Percentiles rank a stretch among this genome's conserved stretches.
These are phyloP conservation scores for Zychaea mexicana DNA, from an alignment of 371 early-diverging fungal genomes.

Conservation along the genomic window DNA sequence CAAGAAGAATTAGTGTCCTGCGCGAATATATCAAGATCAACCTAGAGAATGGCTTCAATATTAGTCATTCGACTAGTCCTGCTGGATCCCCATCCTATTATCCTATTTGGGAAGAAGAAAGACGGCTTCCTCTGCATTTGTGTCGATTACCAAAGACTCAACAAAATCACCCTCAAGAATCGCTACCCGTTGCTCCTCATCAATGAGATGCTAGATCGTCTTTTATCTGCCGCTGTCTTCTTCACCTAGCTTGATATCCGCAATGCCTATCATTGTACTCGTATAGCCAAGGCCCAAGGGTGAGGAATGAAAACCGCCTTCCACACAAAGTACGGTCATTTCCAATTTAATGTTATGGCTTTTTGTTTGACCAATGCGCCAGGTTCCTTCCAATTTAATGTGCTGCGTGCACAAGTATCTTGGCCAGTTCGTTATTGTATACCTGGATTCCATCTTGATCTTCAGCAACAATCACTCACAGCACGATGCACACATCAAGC, in stretches of 20 bases:
- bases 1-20: constrained; percentile 22
- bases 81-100: constrained; percentile 50
- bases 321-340: constrained; percentile 26
- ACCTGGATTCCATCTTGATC: constrained; percentile 60
- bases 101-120: constrained; percentile 57
- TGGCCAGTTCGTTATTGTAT: constrained; percentile 42
- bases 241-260: too few species aligned
- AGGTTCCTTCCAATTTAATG: constrained; percentile 42
- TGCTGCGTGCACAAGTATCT: constrained; percentile 37
- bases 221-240: too few species aligned
- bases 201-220: too few species aligned
- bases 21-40: constrained; percentile 26
- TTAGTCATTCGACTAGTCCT: constrained; percentile 42
- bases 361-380: constrained; percentile 57
- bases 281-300: constrained; percentile 9
- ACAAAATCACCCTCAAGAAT: constrained; percentile 46
- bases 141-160: constrained; percentile 43
- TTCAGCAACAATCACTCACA: too few species aligned
- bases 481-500: too few species aligned
- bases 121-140: constrained; percentile 50
- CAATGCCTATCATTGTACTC: constrained; percentile 37
- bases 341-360: constrained; percentile 48
- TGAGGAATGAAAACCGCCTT: constrained; percentile 31
- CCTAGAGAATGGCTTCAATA: constrained; percentile 37
- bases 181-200: constrained; percentile 46